Evolutionary conservation across 2,329 filamentous ascomycete species (phyloP), one percentile per base, ranked within the genome.

Genomic region (Ceratocystis albifundus): DNA sequence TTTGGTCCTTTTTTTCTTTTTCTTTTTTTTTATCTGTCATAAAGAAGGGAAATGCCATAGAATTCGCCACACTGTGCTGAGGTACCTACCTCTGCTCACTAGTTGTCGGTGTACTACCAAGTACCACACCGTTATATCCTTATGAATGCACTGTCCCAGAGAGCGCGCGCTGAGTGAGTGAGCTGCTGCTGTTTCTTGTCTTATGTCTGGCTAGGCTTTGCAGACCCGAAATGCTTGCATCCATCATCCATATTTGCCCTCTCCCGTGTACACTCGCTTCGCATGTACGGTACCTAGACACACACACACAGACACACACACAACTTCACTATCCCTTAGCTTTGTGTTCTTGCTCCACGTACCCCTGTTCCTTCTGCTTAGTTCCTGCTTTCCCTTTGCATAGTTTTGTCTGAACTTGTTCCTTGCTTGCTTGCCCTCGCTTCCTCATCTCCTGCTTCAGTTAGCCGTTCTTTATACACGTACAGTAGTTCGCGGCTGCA

Each of bases 331-430:
- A 48, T 48, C 3, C 8, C 46, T 48, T n/a, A 6, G 7, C 46
- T 48, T n/a, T n/a, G 20, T 25, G 20, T 28, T 53, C 20, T 10
- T 53, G 55, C 25, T 32, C 15, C 55, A 32, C 17, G 25, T 32
- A 10, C 55, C 55, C 55, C 55, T 59, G 55, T 36, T 59, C 55
- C 55, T 59, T 32, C 55, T 59, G 55, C 48, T 53, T 53, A 53
- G 48, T 53, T 53, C 48, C 48, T 59, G 55, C 55, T 22, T 36
- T 59, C 32, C 55, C 32, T 36, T 15, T 44, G 10, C 25, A 10
- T 61, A 10, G 10, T 36, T 62, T 44, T 25, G 3, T 44, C 59
- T 25, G 10, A 45, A 45, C 30, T 50, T 50, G 10, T 50, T 50
- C 46, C 46, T 20, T 48, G 20, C 46, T 48, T 48, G 6, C 17